Base-by-base conservation (phyloP, 495 filamentous ascomycete genomes). In the Emericellopsis terricola region DNA sequence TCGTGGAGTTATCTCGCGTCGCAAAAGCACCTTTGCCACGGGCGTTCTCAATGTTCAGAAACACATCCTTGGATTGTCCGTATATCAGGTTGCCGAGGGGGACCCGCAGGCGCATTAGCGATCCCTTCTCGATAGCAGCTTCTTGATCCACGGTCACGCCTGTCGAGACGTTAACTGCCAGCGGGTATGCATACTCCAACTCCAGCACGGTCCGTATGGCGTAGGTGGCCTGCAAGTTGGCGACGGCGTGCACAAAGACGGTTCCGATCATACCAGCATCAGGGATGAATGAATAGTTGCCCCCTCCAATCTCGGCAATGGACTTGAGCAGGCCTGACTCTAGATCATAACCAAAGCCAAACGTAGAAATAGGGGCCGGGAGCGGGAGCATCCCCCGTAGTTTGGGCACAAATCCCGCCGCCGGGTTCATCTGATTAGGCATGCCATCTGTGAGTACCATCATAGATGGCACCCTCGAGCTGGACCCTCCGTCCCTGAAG, bases 231-330 rank as follows among this genome's bases (percentile, higher is more conserved):
- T 62, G 59, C 16, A 64, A 46, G 38, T 64, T 60, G 1, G 61
- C 60, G 2, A 62, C 52, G 11, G 61, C 59, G 34, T 64, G 58
- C 14, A 62, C 47, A 21, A 64, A 64, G 3, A 58, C 54, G 18
- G 58, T 61, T 8, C 56, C 54, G 40, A 65, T 56, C 60, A 64
- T 64, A 32, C 59, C 58, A 0, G 56, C 56, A 30, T 65, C 60
- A 0, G 59, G 56, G 15, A 65, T 63, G 27, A 62, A 64, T 8
- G 57, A 47, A 28, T 57, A 65, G 47, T 55, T 60, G 4, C 61
- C 61, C 0, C 49, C 46, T 3, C 53, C 43, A 11, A 55, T 24
- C 35, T 64, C 62, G 9, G 59, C 50, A 26, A 65, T 55, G 7
- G 57, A 57, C 37, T 62, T 60, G 15, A 65, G 43, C 32, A 64